Conservation (phyloP, 176 grass and related monocot genomes). For the Rhipidocladum racemiflorum region DNA sequence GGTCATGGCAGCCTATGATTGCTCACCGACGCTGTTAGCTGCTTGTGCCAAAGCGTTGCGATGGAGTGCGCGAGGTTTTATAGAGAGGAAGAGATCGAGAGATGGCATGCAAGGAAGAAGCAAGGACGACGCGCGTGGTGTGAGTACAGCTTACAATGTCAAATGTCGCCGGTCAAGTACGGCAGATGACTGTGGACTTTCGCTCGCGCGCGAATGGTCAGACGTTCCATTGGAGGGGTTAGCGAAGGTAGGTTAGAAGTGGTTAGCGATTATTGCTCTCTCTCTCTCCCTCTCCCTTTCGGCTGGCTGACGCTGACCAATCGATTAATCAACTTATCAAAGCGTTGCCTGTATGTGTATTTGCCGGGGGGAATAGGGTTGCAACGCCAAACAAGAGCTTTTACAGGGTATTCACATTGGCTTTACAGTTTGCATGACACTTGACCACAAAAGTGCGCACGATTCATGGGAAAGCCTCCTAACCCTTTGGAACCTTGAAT, state of each 20-base stretch:
- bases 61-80: neutral
- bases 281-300: conserved; percentile 1
- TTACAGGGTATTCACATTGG: neutral
- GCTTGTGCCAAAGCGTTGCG: neutral
- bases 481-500: neutral
- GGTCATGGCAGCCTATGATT: neutral
- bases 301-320: conserved; percentile 13
- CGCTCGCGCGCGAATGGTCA: conserved; percentile 18
- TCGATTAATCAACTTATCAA: neutral
- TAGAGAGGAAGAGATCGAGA: neutral
- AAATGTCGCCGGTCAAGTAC: conserved; percentile 38
- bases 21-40: neutral
- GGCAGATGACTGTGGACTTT: conserved; percentile 24
- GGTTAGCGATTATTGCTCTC: neutral
- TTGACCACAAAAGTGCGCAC: neutral
- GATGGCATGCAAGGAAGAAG: neutral
- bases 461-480: neutral
- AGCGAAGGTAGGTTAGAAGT: conserved; percentile 13
- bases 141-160: neutral
- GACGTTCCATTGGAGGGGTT: neutral
- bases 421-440: neutral
- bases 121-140: neutral
- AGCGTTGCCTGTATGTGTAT: neutral
- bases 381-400: neutral
- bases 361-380: neutral